Evolutionary conservation across 2,329 filamentous ascomycete species (phyloP).

Genomic region (Plenodomus biglobosus): DNA sequence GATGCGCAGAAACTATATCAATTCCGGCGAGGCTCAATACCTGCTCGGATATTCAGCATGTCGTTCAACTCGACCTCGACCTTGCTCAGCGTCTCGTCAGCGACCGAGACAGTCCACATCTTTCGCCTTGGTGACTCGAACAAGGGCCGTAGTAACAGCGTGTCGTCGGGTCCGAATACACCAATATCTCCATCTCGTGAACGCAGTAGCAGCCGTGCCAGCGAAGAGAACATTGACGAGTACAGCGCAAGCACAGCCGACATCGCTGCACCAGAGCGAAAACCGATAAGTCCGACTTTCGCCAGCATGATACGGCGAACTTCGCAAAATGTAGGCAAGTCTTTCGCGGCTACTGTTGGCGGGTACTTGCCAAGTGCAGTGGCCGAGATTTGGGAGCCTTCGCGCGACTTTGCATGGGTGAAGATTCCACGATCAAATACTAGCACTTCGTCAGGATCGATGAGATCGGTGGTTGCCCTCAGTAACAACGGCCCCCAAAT

Average conservation of each 20-base stretch:
- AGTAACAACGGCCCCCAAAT: slow-evolving; percentile 92
- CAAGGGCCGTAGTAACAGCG: slow-evolving; percentile 38
- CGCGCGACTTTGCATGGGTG: slow-evolving; percentile 94
- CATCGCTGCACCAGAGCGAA: slow-evolving; percentile 35
- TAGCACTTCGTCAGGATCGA: slow-evolving; percentile 51
- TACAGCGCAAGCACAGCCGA: slow-evolving; percentile 46
- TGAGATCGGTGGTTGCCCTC: slow-evolving; percentile 95
- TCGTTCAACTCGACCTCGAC: slow-evolving; percentile 96
- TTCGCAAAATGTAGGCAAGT: slow-evolving; percentile 88
- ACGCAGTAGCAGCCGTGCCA: slow-evolving; percentile 48
- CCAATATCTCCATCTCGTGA: slow-evolving; percentile 37
- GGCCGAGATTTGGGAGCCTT: slow-evolving; percentile 96
- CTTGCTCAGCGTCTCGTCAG: slow-evolving; percentile 90
- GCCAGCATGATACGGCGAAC: slow-evolving; percentile 91
- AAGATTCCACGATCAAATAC: slow-evolving; percentile 71
- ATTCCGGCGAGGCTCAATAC: slow-evolving; percentile 92
- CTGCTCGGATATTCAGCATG: slow-evolving; percentile 96
- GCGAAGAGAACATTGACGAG: slow-evolving; percentile 44
- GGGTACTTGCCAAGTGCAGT: slow-evolving; percentile 92
- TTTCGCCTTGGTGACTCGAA: slow-evolving; percentile 67
- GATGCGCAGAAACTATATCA: slow-evolving; percentile 92
- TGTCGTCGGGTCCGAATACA: slow-evolving; percentile 28
- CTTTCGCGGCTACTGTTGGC: slow-evolving; percentile 83
- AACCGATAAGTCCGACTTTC: slow-evolving; percentile 68
- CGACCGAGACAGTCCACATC: slow-evolving; percentile 94